These are phyloP conservation scores for Cladosporium sp. DNA, from an alignment of 2,329 filamentous ascomycete genomes.

Conservation along the genomic window DNA sequence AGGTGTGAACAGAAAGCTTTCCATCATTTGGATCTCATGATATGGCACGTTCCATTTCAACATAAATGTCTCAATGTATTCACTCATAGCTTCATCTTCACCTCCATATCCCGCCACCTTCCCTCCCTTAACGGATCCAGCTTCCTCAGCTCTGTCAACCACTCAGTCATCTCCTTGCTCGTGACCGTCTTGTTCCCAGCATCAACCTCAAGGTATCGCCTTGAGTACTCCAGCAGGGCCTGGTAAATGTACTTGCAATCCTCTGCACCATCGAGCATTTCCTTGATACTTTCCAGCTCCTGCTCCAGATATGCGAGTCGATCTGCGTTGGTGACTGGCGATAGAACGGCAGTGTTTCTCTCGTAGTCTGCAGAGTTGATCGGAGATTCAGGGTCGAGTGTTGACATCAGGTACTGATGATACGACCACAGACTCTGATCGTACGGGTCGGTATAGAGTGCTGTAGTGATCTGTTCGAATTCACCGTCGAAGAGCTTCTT, in stretches of 20 bases:
- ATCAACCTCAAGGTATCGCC: slow-evolving; percentile 52
- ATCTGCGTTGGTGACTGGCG: slow-evolving; percentile 56
- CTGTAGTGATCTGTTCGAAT: slow-evolving; percentile 68
- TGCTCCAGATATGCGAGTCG: slow-evolving; percentile 60
- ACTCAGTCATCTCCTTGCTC: slow-evolving; percentile 43
- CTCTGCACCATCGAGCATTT: slow-evolving; percentile 57
- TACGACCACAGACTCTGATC: slow-evolving; percentile 98
- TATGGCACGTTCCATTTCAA: too few relatives aligned
- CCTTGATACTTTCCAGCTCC: slow-evolving; percentile 72
- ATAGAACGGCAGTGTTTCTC: slow-evolving; percentile 50
- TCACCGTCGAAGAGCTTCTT: slow-evolving; percentile 71
- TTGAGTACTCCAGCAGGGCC: slow-evolving; percentile 69
- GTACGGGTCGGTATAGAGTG: slow-evolving; percentile 82
- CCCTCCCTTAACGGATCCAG: slow-evolving; percentile 71
- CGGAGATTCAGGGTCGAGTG: slow-evolving; percentile 50
- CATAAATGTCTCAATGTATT: too few relatives aligned
- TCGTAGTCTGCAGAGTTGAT: slow-evolving; percentile 26
- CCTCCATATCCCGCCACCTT: slow-evolving; percentile 69
- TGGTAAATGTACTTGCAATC: slow-evolving; percentile 89
- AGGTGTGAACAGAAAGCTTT: too few relatives aligned
- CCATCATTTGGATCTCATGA: too few relatives aligned
- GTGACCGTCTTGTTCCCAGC: slow-evolving; percentile 35
- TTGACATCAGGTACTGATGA: slow-evolving; percentile 78
- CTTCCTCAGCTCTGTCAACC: slow-evolving; percentile 60
- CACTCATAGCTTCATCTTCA: slow-evolving; percentile 38